Conservation (phyloP, 495 filamentous ascomycete genomes). For the Thermothielavioides terrestris region DNA sequence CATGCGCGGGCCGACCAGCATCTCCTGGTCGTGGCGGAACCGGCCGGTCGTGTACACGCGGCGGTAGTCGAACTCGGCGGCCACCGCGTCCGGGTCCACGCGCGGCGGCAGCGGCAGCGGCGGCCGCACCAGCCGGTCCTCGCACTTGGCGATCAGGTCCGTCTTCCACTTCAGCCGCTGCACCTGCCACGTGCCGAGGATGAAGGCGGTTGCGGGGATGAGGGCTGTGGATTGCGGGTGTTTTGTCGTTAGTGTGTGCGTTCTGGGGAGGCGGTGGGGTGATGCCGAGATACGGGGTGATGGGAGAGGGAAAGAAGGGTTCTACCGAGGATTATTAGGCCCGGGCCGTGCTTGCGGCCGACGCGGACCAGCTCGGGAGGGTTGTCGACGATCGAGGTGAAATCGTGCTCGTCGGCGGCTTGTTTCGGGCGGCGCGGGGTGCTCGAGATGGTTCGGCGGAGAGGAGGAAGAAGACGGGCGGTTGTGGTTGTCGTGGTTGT, state of each 20-base stretch:
- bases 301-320: background rate
- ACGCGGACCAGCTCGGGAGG: constrained; percentile 67
- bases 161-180: constrained; percentile 89
- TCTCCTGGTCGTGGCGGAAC: constrained; percentile 83
- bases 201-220: constrained; percentile 86
- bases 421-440: constrained; percentile 18
- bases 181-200: constrained; percentile 92
- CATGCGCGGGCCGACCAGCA: constrained; percentile 88
- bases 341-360: constrained; percentile 66
- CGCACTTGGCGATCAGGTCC: constrained; percentile 75
- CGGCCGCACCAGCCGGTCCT: constrained; percentile 78
- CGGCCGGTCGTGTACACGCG: constrained; percentile 68
- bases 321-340: constrained; percentile 69
- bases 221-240: constrained; percentile 48
- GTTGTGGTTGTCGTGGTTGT: too few species aligned
- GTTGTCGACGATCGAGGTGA: constrained; percentile 77
- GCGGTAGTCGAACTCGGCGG: constrained; percentile 84
- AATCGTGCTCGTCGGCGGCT: constrained; percentile 59
- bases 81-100: constrained; percentile 72
- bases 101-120: constrained; percentile 79
- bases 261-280: too few species aligned
- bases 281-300: too few species aligned
- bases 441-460: constrained; percentile 27
- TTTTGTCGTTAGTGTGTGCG: background rate
- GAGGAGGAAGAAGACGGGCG: background rate